Evolutionary conservation across 768 basidiomycete genomes (phyloP), one percentile per base, ranked within the genome.

Genomic region (Pleurotus tuber-regium): DNA sequence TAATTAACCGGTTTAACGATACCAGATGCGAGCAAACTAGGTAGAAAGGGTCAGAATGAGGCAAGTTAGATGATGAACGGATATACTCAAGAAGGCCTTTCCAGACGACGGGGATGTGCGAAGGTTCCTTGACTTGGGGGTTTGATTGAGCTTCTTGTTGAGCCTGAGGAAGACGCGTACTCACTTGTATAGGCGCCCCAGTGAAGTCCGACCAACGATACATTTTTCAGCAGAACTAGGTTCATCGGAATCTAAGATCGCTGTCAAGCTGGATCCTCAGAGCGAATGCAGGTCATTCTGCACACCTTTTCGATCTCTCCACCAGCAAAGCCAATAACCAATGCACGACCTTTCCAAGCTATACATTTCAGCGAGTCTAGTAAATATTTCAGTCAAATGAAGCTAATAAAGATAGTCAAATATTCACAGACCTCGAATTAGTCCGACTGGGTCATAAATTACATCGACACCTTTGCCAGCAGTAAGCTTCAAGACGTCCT

Each of bases 301-400:
- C 63, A 8, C 43, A 88, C 87, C 75, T 92, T 90, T 66, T 94
- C 92, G 50, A 96, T 92, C 10, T 75, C 68, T 3, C 91, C 91
- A 5, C 79, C 89, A 3, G 89, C 92, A 66, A 95, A 98, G 4
- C 96, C 97, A 46, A 99, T 86, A n/a, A 98, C 89, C 9, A 99
- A 61, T 1, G 89, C 86, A 11, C 96, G 81, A 1, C 95, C 93
- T 65, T 95, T 94, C 86, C 95, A 98, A 0, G 88, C 89, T 51
- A 94, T 90, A 64, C 93, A 96, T 64, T 95, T 98, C 51, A 98
- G 63, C 41, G 79, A 87, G 64, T 92, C 93, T 90, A 39, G n/a
- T 50, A 30, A 41, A 43, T 6, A 51, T 30, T 9, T 47, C 19
- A 46, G 18, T 33, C 2, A 6, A 26, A 4, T 41, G 18, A 11